A percentile compares a stretch with the other conserved stretches of the same genome.
These are phyloP conservation scores for Fusarium sp. DNA, from an alignment of 2,329 filamentous ascomycete species.

Conservation along the genomic window DNA sequence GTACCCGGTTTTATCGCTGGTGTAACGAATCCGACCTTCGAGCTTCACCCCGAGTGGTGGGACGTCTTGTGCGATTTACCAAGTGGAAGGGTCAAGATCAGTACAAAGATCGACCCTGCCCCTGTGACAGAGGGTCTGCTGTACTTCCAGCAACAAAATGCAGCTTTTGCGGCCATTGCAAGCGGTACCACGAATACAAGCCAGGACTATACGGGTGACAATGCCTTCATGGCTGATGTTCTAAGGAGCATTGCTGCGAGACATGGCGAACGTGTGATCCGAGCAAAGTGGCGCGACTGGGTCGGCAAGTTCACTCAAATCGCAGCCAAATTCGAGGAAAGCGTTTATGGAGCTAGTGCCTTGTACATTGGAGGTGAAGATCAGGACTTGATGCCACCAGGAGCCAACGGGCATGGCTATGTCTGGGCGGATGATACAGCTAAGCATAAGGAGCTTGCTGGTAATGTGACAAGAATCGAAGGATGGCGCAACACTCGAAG, in stretches of 20 bases:
- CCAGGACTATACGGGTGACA: constrained; percentile 84
- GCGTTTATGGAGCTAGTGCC: constrained; percentile 91
- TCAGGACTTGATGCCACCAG: constrained; percentile 65
- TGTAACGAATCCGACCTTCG: constrained; percentile 96
- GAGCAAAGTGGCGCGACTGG: constrained; percentile 94
- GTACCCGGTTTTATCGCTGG: constrained; percentile 98
- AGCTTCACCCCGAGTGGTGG: constrained; percentile 97
- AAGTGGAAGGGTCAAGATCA: constrained; percentile 93
- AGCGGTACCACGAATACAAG: constrained; percentile 53
- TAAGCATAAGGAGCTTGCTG: constrained; percentile 86
- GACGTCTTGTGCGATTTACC: constrained; percentile 94
- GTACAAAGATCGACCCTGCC: constrained; percentile 83
- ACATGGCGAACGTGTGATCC: constrained; percentile 88
- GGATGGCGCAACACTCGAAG: constrained; percentile 96
- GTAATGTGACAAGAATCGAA: constrained; percentile 92
- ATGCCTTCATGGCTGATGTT: constrained; percentile 88
- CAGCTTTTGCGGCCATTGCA: constrained; percentile 61
- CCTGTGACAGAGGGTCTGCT: constrained; percentile 83
- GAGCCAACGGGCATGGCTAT: constrained; percentile 85
- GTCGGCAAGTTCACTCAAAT: constrained; percentile 94
- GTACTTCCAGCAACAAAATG: constrained; percentile 87
- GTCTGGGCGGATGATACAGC: constrained; percentile 89
- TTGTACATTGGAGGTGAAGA: constrained; percentile 86
- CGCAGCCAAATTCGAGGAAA: constrained; percentile 93
- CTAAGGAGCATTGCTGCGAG: constrained; percentile 84